phyloP scores from a whole-genome alignment of 345 rosid genomes.

The Sisymbrium altissimum region DNA sequence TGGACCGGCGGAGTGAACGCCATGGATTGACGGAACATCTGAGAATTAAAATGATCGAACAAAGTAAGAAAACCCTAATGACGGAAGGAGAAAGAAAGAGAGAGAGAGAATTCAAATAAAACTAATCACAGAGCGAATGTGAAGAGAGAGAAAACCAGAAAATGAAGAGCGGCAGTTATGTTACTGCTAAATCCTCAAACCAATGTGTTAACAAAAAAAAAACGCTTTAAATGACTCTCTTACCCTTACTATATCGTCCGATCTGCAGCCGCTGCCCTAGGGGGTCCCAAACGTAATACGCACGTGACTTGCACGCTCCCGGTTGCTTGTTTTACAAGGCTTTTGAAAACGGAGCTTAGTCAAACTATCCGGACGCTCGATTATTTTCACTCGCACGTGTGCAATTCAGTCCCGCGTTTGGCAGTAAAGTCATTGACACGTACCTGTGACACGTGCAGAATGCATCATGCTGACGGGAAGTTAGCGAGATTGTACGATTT shows the following conservation, averaged over 20 bases:
- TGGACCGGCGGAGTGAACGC: conserved; percentile 29
- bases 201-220: conserved; percentile 6
- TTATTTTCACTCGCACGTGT: neutral
- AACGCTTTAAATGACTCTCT: neutral
- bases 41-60: neutral
- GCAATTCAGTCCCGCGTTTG: conserved; percentile 5
- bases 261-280: neutral
- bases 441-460: conserved; percentile 3
- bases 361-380: conserved; percentile 7
- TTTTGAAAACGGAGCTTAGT: neutral
- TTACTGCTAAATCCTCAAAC: conserved; percentile 18
- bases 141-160: conserved; percentile 13
- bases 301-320: conserved; percentile 32
- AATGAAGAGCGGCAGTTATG: conserved; percentile 34
- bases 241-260: neutral
- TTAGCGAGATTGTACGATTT: neutral
- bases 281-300: conserved; percentile 13
- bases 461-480: neutral
- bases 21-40: conserved; percentile 32
- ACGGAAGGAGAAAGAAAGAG: neutral
- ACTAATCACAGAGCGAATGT: conserved; percentile 1
- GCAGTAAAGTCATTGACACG: neutral
- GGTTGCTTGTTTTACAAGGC: conserved; percentile 26
- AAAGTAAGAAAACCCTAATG: conserved; percentile 22
- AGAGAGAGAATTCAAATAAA: conserved; percentile 7